A percentile compares a stretch with the other conserved stretches of the same genome.
Evolutionary conservation across 306 rosid species (phyloP).

Genomic region (Begonia loranthoides): DNA sequence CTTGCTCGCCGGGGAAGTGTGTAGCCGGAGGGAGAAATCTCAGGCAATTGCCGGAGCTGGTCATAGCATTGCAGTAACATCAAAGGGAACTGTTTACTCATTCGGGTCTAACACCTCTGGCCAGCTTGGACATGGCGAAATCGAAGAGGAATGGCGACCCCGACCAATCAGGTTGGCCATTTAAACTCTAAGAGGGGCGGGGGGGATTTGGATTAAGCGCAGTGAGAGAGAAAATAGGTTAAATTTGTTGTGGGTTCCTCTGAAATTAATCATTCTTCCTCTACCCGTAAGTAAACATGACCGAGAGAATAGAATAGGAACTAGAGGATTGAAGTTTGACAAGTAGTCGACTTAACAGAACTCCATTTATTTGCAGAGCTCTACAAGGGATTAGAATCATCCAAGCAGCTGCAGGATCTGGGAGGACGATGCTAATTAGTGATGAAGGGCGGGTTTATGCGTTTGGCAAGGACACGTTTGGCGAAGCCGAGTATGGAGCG

Average conservation of each 20-base stretch:
- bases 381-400: slow-evolving; percentile 79
- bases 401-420: slow-evolving; percentile 88
- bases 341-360: not conserved
- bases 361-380: slow-evolving; percentile 58
- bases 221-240: no score
- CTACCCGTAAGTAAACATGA: no score
- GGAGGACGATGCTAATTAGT: slow-evolving; percentile 86
- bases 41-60: slow-evolving; percentile 97
- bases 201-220: no score
- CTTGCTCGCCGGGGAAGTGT: slow-evolving; percentile 78
- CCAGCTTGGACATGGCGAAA: slow-evolving; percentile 86
- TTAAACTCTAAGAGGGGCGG: no score
- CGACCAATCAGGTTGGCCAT: slow-evolving; percentile 60
- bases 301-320: no score
- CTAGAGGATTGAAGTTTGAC: no score
- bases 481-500: slow-evolving; percentile 68
- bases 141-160: slow-evolving; percentile 69
- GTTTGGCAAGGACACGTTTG: slow-evolving; percentile 83
- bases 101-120: slow-evolving; percentile 87
- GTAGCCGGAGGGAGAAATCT: slow-evolving; percentile 79
- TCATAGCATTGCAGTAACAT: slow-evolving; percentile 88
- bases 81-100: slow-evolving; percentile 68
- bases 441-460: slow-evolving; percentile 80
- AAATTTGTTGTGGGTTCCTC: no score
- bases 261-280: no score